Evolutionary conservation across 2,329 filamentous ascomycete species (phyloP).

Genomic region (Furcasterigmium sp.): DNA sequence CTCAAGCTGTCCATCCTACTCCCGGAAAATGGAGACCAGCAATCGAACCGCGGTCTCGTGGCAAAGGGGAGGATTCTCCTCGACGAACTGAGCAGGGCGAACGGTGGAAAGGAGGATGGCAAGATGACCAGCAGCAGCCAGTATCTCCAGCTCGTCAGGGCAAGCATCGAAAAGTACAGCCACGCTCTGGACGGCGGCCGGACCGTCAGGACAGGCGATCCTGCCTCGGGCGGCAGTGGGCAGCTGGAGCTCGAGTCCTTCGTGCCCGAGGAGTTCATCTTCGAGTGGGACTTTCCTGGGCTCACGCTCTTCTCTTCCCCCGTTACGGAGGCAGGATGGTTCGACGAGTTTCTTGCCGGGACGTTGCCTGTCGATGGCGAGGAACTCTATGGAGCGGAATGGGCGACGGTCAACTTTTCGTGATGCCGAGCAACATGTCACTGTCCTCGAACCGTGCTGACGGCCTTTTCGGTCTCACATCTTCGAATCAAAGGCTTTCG

Average conservation of each 20-base stretch:
- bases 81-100: constrained; percentile 17
- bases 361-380: constrained; percentile 16
- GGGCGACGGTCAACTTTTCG: constrained; percentile 3
- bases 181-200: constrained; percentile 2
- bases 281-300: constrained; percentile 54
- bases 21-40: constrained; percentile 24
- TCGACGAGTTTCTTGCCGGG: constrained; percentile 17
- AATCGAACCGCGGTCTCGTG: constrained; percentile 11
- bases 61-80: constrained; percentile 14
- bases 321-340: constrained; percentile 16
- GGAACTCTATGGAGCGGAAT: constrained; percentile 11
- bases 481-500: too few species aligned
- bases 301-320: constrained; percentile 34
- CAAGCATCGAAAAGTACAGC: constrained; percentile 17
- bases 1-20: constrained; percentile 46
- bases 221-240: constrained; percentile 6
- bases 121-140: constrained; percentile 27
- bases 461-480: too few species aligned
- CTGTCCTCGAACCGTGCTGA: too few species aligned
- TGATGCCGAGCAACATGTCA: too few species aligned
- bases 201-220: neutral
- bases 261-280: constrained; percentile 48
- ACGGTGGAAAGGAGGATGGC: constrained; percentile 10
- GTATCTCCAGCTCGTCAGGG: constrained; percentile 18
- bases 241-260: constrained; percentile 46